Base-by-base conservation (phyloP, 2,329 filamentous ascomycete genomes). In the Alternaria metachromatica region DNA sequence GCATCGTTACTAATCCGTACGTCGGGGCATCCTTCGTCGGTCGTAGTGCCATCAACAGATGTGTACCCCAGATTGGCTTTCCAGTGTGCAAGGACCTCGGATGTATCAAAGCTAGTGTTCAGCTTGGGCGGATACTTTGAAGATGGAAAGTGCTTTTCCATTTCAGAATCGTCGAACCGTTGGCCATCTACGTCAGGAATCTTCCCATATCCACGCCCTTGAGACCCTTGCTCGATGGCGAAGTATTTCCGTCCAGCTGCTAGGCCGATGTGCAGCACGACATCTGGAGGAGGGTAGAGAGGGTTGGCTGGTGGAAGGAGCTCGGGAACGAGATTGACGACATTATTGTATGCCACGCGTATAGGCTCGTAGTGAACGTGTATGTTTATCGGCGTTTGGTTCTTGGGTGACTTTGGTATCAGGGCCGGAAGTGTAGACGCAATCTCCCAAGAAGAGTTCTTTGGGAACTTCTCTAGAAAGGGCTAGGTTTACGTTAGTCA, bases 241-340 rank as follows among this genome's bases (percentile, higher is more conserved):
- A 73, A 81, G 68, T 73, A 80, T 6, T 65, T 63, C 2, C 78
- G 73, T 43, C 73, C 71, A 21, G 79, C 77, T 9, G 79, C 79
- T 20, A 81, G 75, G 2, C 79, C 79, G 30, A 81, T 79, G 62
- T 81, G 79, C 5, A 81, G 67, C 58, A 80, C 64, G 10, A 81
- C 74, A 49, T 78, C 74, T 44, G 77, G 71, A 1, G 49, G 12
- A 1, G 74, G 74, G 18, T 62, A 55, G 21, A 68, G 51, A n/a
- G 64, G 62, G 30, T 67, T 73, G 6, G 20, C 25, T 0, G 73
- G 70, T 8, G 73, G 68, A 3, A 80, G 71, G n/a, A 80, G 67
- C 1, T 51, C 66, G 4, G 78, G 77, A 8, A 78, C 45, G 2
- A 75, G 58, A 13, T 63, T 26, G 26, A 68, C n/a, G 54, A 81